These are phyloP conservation scores for Musa balbisiana DNA, from an alignment of 202 grass and related monocot genomes.

Conservation along the genomic window DNA sequence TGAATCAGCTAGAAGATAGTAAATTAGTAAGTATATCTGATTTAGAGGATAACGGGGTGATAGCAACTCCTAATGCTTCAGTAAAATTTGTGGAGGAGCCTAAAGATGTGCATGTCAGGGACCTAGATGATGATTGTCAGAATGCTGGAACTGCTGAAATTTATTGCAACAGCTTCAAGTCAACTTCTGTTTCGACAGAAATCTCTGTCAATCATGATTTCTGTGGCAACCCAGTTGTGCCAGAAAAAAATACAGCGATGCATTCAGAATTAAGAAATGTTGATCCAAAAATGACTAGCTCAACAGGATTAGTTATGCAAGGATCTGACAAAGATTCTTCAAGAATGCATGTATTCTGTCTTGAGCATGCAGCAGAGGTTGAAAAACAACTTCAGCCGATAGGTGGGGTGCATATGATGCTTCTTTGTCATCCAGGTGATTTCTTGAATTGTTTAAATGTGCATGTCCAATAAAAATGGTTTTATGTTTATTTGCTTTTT, in stretches of 20 bases:
- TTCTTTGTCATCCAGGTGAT: conserved; percentile 85
- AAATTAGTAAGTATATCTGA: conserved; percentile 14
- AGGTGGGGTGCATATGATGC: conserved; percentile 65
- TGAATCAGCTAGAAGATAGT: conserved; percentile 29
- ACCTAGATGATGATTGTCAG: conserved; percentile 21
- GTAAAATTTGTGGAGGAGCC: conserved; percentile 15
- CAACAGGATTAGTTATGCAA: conserved; percentile 25
- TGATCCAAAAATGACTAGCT: conserved; percentile 18
- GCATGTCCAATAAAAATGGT: not conserved
- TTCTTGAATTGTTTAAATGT: conserved; percentile 7
- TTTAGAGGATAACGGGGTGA: conserved; percentile 30
- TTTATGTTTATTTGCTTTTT: not conserved
- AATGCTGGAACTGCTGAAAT: not conserved
- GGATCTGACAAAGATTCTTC: conserved; percentile 84
- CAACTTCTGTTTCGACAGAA: not conserved
- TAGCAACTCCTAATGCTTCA: conserved; percentile 25
- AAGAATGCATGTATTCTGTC: conserved; percentile 97
- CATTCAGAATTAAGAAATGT: conserved; percentile 21
- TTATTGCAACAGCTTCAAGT: not conserved
- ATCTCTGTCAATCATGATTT: conserved; percentile 5
- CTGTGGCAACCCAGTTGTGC: conserved; percentile 5
- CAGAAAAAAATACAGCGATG: not conserved
- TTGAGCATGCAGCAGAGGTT: conserved; percentile 87
- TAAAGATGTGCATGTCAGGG: conserved; percentile 12
- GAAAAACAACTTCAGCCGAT: conserved; percentile 64